phyloP scores from a whole-genome alignment of 2,329 filamentous ascomycete species.

The Aspergillus sp. region DNA sequence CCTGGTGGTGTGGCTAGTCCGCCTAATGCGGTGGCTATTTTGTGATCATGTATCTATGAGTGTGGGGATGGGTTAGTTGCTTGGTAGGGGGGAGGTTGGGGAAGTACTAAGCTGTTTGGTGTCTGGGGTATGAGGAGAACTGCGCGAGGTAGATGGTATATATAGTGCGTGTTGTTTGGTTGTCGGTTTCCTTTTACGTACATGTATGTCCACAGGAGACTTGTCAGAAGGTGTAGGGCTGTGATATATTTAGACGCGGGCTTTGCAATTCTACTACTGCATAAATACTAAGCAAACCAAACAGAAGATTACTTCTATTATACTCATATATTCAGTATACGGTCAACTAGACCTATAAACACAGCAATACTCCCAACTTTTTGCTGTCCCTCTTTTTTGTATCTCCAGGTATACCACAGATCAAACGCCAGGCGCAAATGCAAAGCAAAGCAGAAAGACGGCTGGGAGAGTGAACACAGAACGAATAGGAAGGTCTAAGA shows the following conservation, averaged over 20 bases:
- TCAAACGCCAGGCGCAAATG: slow-evolving; percentile 35
- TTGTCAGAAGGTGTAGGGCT: too few relatives aligned
- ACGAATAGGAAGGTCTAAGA: slow-evolving; percentile 13
- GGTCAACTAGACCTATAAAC: slow-evolving; percentile 10
- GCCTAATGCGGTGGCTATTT: slow-evolving; percentile 49
- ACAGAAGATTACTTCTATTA: neutral
- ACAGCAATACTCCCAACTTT: slow-evolving; percentile 21
- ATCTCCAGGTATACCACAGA: slow-evolving; percentile 29
- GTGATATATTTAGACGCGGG: too few relatives aligned
- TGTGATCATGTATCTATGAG: slow-evolving; percentile 27
- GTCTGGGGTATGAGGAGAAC: neutral
- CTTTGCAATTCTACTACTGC: too few relatives aligned
- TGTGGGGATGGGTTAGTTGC: neutral
- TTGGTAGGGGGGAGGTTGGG: too few relatives aligned
- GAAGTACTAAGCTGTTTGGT: too few relatives aligned
- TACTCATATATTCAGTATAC: slow-evolving; percentile 7
- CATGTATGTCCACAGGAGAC: too few relatives aligned
- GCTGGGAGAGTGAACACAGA: slow-evolving; percentile 14
- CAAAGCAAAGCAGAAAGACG: slow-evolving; percentile 23
- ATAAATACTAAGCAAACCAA: slow-evolving; percentile 12
- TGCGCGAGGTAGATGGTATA: too few relatives aligned
- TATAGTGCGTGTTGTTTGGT: too few relatives aligned
- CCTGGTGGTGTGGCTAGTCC: slow-evolving; percentile 51
- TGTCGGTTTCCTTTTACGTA: too few relatives aligned
- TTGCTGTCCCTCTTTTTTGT: slow-evolving; percentile 20